phyloP scores from a whole-genome alignment of 805 yeast species.

The Cyberlindnera veronae region DNA sequence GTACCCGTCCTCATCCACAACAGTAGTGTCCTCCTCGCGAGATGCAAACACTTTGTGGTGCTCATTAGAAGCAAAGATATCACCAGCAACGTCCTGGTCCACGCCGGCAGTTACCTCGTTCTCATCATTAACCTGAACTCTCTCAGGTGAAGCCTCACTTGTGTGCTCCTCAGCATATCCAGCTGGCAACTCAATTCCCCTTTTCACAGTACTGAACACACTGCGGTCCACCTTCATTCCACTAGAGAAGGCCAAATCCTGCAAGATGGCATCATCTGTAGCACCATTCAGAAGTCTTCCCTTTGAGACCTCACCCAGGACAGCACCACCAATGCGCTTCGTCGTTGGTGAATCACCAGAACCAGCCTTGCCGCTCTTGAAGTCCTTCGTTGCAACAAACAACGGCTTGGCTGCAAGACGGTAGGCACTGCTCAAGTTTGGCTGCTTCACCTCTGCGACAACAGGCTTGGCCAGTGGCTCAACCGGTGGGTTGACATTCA shows the following conservation, averaged over 20 bases:
- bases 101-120: background rate
- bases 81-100: constrained; percentile 1
- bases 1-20: constrained; percentile 62
- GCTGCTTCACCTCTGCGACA: constrained; percentile 50
- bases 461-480: constrained; percentile 49
- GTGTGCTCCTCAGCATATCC: too few species aligned
- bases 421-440: constrained; percentile 57
- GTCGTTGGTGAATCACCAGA: constrained; percentile 4
- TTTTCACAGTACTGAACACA: constrained; percentile 10
- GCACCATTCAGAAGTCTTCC: constrained; percentile 37
- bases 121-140: constrained; percentile 1
- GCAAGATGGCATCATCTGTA: constrained; percentile 65
- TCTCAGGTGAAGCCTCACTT: background rate
- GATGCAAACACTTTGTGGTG: background rate
- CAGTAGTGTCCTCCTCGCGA: constrained; percentile 11
- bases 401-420: constrained; percentile 63
- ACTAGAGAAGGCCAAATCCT: constrained; percentile 24
- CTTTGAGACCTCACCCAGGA: background rate
- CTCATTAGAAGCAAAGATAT: too few species aligned
- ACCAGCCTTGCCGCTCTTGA: background rate
- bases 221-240: constrained; percentile 9
- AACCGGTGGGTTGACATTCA: constrained; percentile 34
- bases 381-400: constrained; percentile 31
- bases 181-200: background rate
- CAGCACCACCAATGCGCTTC: background rate